Base-by-base conservation (phyloP, 306 rosid species). In the Cucumis hystrix region DNA sequence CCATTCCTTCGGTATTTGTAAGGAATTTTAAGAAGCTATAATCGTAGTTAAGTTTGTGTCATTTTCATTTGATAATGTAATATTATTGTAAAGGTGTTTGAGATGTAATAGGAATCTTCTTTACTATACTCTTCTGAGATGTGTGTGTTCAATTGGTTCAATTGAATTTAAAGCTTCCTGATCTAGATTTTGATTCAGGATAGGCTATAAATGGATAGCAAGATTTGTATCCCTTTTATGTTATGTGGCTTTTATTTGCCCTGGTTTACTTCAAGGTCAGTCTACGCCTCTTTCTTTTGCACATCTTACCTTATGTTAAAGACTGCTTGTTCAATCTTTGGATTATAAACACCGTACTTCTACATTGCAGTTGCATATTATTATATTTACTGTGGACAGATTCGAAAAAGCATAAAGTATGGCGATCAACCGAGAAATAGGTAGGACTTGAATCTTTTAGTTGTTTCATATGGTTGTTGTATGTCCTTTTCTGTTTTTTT, bases 361-460 rank as follows among this genome's bases (percentile, higher is more conserved):
- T 83, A 74, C 83, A 78, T 87, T 81, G 75, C 80, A 94, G 98
- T 90, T 89, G 98, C 91, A 71, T 91, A 87, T 81, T 82, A 77
- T 79, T 94, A 94, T 82, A 87, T 86, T 84, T 92, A 89, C 91
- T 91, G 96, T 82, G 58, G 80, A 35, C 91, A 87, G 75, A 83
- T 94, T 47, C 88, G 91, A 80, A 86, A 95, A 88, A 80, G 91
- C 83, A 78, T 94, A 83, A 92, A 90, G 57, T 94, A 85, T 62
- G 98, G 97, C 9, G 96, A 94, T 88, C 90, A 92, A 77, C 95
- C 96, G 16, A 89, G 98, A 67, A 94, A 94, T 84, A 89, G 95
- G 97, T 92, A 75, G 77, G 57, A 66, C 41, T 23, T 55, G 2
- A 6, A 49, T 30, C 7, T 0, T 14, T 23, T 8, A 56, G 51